phyloP scores from a whole-genome alignment of 2,329 filamentous ascomycete species.

The Aspergillus proliferans region DNA sequence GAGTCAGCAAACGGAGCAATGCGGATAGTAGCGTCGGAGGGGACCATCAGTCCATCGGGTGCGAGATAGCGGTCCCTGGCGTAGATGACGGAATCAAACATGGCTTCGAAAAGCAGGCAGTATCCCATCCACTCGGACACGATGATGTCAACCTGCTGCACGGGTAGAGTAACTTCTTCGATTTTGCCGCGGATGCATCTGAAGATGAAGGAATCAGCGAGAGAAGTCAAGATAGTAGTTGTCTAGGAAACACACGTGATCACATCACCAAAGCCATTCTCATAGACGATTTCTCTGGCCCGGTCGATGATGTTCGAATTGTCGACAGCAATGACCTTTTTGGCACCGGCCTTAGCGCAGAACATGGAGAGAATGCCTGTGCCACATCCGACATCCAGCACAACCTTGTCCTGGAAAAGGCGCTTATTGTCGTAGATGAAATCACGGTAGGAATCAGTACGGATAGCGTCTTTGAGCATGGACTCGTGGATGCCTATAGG shows the following conservation, averaged over 20 bases:
- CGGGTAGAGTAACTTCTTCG: slow-evolving; percentile 74
- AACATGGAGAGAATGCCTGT: slow-evolving; percentile 88
- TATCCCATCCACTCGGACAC: slow-evolving; percentile 99
- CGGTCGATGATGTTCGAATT: slow-evolving; percentile 86
- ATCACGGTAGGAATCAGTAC: slow-evolving; percentile 87
- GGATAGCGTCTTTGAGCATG: slow-evolving; percentile 85
- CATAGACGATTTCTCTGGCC: slow-evolving; percentile 75
- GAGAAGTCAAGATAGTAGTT: background rate
- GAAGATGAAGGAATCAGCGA: slow-evolving; percentile 5
- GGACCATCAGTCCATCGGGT: slow-evolving; percentile 74
- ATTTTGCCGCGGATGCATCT: slow-evolving; percentile 74
- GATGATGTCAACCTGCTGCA: slow-evolving; percentile 83
- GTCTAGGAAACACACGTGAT: slow-evolving; percentile 53
- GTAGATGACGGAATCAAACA: slow-evolving; percentile 87
- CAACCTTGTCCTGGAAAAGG: slow-evolving; percentile 76
- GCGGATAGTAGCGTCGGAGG: slow-evolving; percentile 76
- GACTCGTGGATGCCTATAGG: slow-evolving; percentile 77
- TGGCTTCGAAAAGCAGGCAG: slow-evolving; percentile 85
- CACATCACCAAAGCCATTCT: slow-evolving; percentile 65
- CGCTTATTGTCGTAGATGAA: slow-evolving; percentile 91
- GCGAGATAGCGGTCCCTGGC: slow-evolving; percentile 82
- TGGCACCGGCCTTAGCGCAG: slow-evolving; percentile 81
- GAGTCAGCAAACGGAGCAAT: slow-evolving; percentile 73
- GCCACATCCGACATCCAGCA: slow-evolving; percentile 87
- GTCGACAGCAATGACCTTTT: slow-evolving; percentile 82